Base-by-base conservation (phyloP, 108 stramenopile species). In the Cyclostephanos tholiformis region DNA sequence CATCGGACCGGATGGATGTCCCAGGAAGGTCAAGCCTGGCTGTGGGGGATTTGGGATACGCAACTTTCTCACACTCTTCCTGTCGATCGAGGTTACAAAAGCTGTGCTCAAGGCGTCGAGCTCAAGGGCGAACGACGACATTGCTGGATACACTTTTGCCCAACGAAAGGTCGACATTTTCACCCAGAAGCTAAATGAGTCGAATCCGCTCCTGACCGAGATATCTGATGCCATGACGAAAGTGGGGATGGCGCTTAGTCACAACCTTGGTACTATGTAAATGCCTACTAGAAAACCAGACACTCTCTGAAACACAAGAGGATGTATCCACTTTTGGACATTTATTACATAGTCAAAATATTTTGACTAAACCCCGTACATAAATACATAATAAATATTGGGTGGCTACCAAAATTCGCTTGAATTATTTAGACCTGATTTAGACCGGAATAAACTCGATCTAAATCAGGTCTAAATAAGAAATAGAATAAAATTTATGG, bases 21-120 rank as follows among this genome's bases (percentile, higher is more conserved):
- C 87, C 2, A 68, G 69, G 38, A 61, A 75, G 38, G 63, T 93
- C 17, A 91, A 88, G 63, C 88, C 95, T 8, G 93, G 93, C 8
- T 96, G 95, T 72, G 95, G 95, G 10, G 95, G 95, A 11, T 93
- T 93, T 65, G 91, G 94, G 82, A 96, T 96, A 65, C 82, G 93
- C 1, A 96, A 96, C 58, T 96, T 96, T 71, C 86, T 94, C 63
- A 91, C 89, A 6, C 82, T 94, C 13, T 96, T 96, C 53, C 82
- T 96, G 17, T 87, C 87, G 17, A 96, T 96, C 49, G 95, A 96
- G 67, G 88, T 96, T 2, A 85, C 82, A 71, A 91, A 90, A 67
- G 91, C 95, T 23, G 88, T 91, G 92, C 67, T 70, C 11, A 89
- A 85, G 41, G 91, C 87, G 17, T 68, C 88, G 14, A 75, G 84